phyloP scores from a whole-genome alignment of 2,329 filamentous ascomycete genomes.

The Neoarthrinium moseri region DNA sequence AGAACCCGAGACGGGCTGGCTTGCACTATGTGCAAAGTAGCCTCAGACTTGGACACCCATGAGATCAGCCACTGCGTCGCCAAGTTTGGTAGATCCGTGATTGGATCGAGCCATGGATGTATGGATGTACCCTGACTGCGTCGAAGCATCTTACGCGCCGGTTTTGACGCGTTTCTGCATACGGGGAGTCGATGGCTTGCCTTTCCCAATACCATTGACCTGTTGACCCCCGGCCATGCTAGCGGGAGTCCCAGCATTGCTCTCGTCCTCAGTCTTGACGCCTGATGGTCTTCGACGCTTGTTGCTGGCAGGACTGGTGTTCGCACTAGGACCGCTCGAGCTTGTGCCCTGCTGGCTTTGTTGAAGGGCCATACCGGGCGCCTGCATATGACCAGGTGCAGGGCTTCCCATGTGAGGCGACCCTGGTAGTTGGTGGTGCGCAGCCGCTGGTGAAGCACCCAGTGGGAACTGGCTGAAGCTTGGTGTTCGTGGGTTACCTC shows the following conservation, averaged over 20 bases:
- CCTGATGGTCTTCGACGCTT: conserved; percentile 57
- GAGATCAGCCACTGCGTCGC: too few species aligned
- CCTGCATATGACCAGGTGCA: conserved; percentile 61
- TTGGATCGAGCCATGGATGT: too few species aligned
- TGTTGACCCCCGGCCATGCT: conserved; percentile 37
- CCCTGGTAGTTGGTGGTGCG: conserved; percentile 61
- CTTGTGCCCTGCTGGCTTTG: conserved; percentile 67
- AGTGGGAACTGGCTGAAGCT: conserved; percentile 58
- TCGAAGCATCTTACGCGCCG: conserved; percentile 30
- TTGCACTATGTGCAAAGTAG: too few species aligned
- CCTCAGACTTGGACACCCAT: too few species aligned
- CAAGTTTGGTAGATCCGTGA: too few species aligned
- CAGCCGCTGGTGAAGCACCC: conserved; percentile 57
- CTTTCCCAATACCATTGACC: conserved; percentile 49
- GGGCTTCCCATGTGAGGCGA: conserved; percentile 63
- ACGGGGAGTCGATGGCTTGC: conserved; percentile 56
- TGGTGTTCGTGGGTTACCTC: conserved; percentile 50
- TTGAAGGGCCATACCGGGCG: conserved; percentile 65
- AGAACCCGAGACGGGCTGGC: too few species aligned
- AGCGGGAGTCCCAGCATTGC: conserved; percentile 47
- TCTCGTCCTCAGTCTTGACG: conserved; percentile 58
- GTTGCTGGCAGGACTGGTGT: conserved; percentile 62
- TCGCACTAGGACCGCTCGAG: conserved; percentile 65
- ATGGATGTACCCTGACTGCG: too few species aligned
- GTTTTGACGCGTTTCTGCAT: conserved; percentile 55